Evolutionary conservation across 139 green algal genomes (phyloP).

Genomic region (Ulvella scutata): DNA sequence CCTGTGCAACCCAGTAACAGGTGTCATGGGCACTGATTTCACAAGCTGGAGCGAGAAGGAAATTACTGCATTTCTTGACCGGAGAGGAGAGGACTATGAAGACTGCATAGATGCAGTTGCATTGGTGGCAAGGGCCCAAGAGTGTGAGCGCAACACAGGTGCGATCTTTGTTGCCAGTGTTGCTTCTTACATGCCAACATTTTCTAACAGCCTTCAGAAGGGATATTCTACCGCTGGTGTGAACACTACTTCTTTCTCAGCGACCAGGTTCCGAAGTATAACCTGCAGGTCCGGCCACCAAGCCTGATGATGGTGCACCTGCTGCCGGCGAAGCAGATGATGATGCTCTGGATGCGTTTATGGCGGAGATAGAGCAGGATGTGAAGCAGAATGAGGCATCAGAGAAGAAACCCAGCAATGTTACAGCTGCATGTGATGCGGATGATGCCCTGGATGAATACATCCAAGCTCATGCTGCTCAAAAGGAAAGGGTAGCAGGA

Average conservation of each 20-base stretch:
- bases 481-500: not conserved
- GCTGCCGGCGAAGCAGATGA: not conserved
- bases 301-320: not conserved
- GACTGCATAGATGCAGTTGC: not conserved
- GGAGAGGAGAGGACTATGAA: not conserved
- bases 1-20: too few relatives aligned
- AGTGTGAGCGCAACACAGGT: not conserved
- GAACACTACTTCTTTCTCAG: too few relatives aligned
- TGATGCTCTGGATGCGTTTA: not conserved
- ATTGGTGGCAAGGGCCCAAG: not conserved
- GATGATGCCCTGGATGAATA: not conserved
- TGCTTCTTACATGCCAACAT: too few relatives aligned
- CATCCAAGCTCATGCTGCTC: not conserved
- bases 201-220: too few relatives aligned
- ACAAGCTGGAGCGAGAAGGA: not conserved
- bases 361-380: not conserved
- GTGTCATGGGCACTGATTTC: constrained; percentile 1
- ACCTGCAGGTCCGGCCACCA: not conserved
- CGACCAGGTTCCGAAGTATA: too few relatives aligned
- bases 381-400: not conserved
- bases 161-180: too few relatives aligned
- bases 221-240: too few relatives aligned
- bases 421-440: not conserved
- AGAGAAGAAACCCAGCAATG: not conserved
- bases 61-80: not conserved